Evolutionary conservation across 2,329 filamentous ascomycete species (phyloP), one percentile per base, ranked within the genome.

Genomic region (Colletotrichum shisoi): DNA sequence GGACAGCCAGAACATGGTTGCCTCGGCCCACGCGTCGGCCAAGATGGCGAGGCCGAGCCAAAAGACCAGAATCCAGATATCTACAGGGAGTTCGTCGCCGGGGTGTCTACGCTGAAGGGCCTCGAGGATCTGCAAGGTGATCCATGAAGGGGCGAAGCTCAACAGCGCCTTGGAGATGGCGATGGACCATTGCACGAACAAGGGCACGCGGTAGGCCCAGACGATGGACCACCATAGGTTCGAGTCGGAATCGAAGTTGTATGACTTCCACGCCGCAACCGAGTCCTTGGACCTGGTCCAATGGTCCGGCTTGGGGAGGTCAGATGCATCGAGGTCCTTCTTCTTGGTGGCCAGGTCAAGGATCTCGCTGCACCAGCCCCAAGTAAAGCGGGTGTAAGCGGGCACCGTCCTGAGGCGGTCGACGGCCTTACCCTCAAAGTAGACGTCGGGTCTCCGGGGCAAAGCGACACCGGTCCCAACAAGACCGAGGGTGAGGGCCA

Each of bases 61-160:
- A 31, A 89, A 73, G 1, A 93, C 89, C 82, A 91, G 89, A n/a
- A 86, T 75, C 87, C 89, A 92, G 0, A 88, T 84, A 42, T 86
- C 81, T 0, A 82, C 72, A 2, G 82, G 79, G 11, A 85, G 78
- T 19, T 79, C 73, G 19, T 81, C 76, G 1, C 82, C 83, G 1
- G 74, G 73, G 4, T 79, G 76, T 13, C 85, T 82, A 15, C 74
- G 75, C 75, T 94, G 91, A 9, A 94, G 81, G 1, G 85, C 82
- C 40, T 81, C 82, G 21, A 94, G 82, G 13, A 94, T 84, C 53
- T 85, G 84, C 64, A 89, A 82, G 70, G 92, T 86, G 34, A 88
- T 85, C 75, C 89, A 86, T 72, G 92, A 91, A 0, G 91, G 91
- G 0, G 86, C 84, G 65, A 93, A 88, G 62, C 87, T 87, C n/a